Evolutionary conservation across 1,284 basidiomycete genomes (phyloP), one percentile per base, ranked within the genome.

Genomic region (Pterulicium gracile): DNA sequence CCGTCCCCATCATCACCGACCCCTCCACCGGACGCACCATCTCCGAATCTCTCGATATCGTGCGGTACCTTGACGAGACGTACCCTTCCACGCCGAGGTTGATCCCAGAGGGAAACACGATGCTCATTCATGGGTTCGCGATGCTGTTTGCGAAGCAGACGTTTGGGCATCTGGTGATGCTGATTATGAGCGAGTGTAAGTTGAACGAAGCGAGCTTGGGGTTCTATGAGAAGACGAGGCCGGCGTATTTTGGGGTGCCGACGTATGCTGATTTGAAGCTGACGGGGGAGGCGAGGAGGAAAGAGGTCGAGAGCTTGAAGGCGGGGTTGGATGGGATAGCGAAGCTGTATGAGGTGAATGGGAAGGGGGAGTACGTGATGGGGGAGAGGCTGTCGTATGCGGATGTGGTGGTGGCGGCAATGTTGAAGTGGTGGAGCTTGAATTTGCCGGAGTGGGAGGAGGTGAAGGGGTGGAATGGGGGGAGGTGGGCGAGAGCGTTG

Each of bases 371-470:
- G 7, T 41, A 41, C 39, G 19, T 41, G 13, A n/a, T 41, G 39
- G 39, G 39, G 10, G 39, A 10, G 19, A 20, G 7, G 39, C 39
- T 41, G 18, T 15, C 39, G 7, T 41, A 10, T 41, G 39, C 39
- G 7, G 39, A 41, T 41, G 18, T 41, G 10, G 13, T 19, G 10
- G 39, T 41, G 7, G 20, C 52, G 58, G 48, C 47, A 57, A 20
- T 3, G 56, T 56, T 1, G 53, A 58, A 36, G 50, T 56, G 40
- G 56, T 54, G 7, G 10, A 32, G 27, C 27, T n/a, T 32, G 10
- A 32, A 32, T n/a, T n/a, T 32, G 7, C n/a, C 27, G 27, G 27
- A 32, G 27, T 32, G 27, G 27, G 10, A 32, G 27, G 27, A 32
- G 27, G n/a, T 32, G 27, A 32, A 32, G 27, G 27, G n/a, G 10